A percentile compares a stretch with the other conserved stretches of the same genome.
Conservation (phyloP, 129 eudicot species). For the Flaveria sonorensis region DNA sequence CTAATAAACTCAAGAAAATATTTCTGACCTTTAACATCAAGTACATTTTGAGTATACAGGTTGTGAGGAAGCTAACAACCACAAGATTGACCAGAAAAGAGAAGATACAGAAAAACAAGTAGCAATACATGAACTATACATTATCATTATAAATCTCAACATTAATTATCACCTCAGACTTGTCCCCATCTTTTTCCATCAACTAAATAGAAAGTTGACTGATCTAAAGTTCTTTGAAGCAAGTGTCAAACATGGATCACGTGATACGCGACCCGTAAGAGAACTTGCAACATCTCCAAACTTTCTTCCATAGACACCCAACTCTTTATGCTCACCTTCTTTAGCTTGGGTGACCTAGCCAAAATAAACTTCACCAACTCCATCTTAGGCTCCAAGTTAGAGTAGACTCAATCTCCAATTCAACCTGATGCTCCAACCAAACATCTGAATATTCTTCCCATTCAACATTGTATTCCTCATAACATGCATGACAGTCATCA, state of each 20-base stretch:
- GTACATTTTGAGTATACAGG: too few species aligned
- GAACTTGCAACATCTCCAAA: background rate
- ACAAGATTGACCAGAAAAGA: too few species aligned
- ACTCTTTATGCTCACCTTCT: slow-evolving; percentile 1
- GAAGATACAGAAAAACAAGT: background rate
- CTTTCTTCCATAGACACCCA: background rate
- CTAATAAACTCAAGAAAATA: too few species aligned
- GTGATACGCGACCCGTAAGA: background rate
- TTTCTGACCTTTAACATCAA: too few species aligned
- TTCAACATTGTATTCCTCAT: background rate
- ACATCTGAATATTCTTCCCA: background rate
- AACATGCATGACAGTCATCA: background rate
- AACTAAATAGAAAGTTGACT: background rate
- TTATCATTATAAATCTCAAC: background rate
- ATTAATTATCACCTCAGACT: background rate
- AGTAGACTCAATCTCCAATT: background rate
- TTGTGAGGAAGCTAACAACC: too few species aligned
- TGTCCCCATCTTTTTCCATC: too few species aligned
- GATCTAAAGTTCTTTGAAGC: background rate
- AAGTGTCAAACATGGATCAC: background rate
- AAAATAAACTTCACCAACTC: background rate
- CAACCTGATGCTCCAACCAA: slow-evolving; percentile 1
- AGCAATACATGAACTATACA: background rate
- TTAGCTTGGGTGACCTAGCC: slow-evolving; percentile 4
- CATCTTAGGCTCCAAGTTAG: background rate